Conservation (phyloP, 2,329 filamentous ascomycete species). For the Pseudogymnoascus sp. region DNA sequence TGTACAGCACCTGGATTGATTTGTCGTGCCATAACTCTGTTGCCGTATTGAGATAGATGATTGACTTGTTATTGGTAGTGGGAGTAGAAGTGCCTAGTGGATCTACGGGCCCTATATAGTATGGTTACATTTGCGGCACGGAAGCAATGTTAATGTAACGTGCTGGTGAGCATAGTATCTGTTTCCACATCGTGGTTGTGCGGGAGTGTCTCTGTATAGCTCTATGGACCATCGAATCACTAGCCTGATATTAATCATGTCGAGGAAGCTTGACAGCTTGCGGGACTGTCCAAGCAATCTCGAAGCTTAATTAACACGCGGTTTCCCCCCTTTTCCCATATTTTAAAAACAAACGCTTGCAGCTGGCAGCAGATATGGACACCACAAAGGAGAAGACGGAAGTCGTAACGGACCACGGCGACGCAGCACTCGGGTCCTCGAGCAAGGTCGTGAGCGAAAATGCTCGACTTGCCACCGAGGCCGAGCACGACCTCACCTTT, state of each 20-base stretch:
- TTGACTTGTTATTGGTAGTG: neutral
- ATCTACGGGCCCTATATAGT: neutral
- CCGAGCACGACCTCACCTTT: constrained; percentile 63
- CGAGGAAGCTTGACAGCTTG: neutral
- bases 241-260: neutral
- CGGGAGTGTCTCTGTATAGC: neutral
- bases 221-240: neutral
- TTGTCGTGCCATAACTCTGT: neutral
- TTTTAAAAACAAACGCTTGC: neutral
- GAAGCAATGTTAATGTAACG: neutral
- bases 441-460: constrained; percentile 7
- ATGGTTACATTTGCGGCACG: neutral
- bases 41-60: neutral
- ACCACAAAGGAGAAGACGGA: neutral
- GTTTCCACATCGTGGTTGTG: neutral
- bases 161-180: neutral
- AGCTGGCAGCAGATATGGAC: neutral
- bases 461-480: constrained; percentile 39
- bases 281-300: neutral
- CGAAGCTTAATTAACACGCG: neutral
- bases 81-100: neutral
- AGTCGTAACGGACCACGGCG: neutral
- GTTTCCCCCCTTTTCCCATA: neutral
- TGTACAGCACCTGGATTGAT: neutral
- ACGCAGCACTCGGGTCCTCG: neutral